These are phyloP conservation scores for Exophiala xenobiotica DNA, from an alignment of 2,329 filamentous ascomycete species.

Conservation along the genomic window DNA sequence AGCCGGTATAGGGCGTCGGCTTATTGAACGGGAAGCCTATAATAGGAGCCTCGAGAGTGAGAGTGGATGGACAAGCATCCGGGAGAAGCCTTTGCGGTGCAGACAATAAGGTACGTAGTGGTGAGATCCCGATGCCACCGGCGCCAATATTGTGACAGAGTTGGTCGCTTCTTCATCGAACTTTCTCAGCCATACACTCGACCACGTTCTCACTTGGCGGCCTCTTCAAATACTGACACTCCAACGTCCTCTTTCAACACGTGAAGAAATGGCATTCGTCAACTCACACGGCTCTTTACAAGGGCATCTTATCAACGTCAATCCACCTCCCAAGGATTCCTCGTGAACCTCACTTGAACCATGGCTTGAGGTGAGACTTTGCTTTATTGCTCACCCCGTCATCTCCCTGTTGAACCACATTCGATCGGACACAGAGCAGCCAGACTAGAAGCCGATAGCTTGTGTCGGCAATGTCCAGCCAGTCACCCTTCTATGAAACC, in stretches of 20 bases:
- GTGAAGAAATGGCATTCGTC: not conserved
- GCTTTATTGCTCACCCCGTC: constrained; percentile 7
- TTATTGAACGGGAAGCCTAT: too few relatives aligned
- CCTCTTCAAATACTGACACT: not conserved
- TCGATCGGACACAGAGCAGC: not conserved
- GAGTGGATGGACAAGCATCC: too few relatives aligned
- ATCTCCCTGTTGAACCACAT: not conserved
- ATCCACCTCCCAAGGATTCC: constrained; percentile 5
- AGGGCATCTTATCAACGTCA: constrained; percentile 8
- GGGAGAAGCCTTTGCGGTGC: too few relatives aligned
- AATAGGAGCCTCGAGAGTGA: too few relatives aligned
- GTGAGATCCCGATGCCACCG: not conserved
- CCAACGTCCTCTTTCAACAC: not conserved
- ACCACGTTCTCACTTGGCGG: constrained; percentile 9
- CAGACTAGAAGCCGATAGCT: not conserved
- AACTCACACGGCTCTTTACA: not conserved
- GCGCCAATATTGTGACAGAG: not conserved
- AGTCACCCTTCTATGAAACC: constrained; percentile 33
- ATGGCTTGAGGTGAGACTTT: constrained; percentile 16
- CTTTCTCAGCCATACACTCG: constrained; percentile 10
- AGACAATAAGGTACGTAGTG: not conserved
- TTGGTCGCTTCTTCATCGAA: not conserved
- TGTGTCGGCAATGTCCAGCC: constrained; percentile 24
- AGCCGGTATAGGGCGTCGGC: too few relatives aligned
- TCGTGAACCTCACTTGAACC: constrained; percentile 5